Percentiles rank a stretch among this genome's conserved stretches.
Evolutionary conservation across 192 early-diverging fungal genomes (phyloP).

Genomic region (Coemansia sp.): DNA sequence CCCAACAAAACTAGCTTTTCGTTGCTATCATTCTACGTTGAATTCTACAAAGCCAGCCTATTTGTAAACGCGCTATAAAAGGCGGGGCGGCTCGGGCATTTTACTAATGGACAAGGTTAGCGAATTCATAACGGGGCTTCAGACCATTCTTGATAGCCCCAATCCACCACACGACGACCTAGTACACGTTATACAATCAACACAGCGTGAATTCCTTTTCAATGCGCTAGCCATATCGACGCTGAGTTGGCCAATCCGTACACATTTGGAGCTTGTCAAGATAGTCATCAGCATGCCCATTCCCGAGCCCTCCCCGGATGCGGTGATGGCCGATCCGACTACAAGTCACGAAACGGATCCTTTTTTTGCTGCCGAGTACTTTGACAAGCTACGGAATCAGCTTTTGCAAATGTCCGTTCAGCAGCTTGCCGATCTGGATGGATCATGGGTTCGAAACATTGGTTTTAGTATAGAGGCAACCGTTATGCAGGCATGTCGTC

Average conservation of each 20-base stretch:
- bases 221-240: conserved; percentile 41
- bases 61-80: background rate
- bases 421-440: conserved; percentile 29
- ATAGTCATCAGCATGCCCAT: conserved; percentile 37
- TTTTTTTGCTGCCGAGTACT: conserved; percentile 45
- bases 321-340: conserved; percentile 23
- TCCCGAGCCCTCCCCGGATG: conserved; percentile 21
- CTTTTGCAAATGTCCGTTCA: conserved; percentile 26
- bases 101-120: conserved; percentile 36
- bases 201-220: conserved; percentile 43
- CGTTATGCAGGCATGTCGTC: conserved; percentile 39
- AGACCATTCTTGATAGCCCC: conserved; percentile 47
- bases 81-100: background rate
- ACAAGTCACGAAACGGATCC: conserved; percentile 40
- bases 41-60: background rate
- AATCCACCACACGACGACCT: conserved; percentile 42
- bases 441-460: conserved; percentile 47
- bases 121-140: conserved; percentile 44
- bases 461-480: conserved; percentile 54
- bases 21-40: background rate
- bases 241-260: conserved; percentile 41
- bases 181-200: conserved; percentile 39
- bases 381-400: conserved; percentile 36
- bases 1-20: too few species aligned
- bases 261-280: conserved; percentile 54